Base-by-base conservation (phyloP, 1,139 yeast species). In the Chernovozyma sophiae-reginae region DNA sequence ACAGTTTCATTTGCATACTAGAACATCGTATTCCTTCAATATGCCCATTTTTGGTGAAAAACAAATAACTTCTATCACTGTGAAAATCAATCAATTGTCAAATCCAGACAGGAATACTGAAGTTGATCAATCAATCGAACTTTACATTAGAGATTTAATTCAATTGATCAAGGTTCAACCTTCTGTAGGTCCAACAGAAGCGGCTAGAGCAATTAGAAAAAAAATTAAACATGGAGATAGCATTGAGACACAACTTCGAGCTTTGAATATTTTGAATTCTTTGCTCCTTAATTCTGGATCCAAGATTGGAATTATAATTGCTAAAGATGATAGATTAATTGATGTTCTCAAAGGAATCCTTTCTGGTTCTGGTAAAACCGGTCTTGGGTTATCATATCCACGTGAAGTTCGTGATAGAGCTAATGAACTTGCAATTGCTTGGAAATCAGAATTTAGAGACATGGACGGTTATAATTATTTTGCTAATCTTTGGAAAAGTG, bases 151-250 rank as follows among this genome's bases (percentile, higher is more conserved):
- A 4, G 72, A 66, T 39, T 55, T 70, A 27, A 47, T 70, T 22
- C 62, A 67, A 19, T 53, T 70, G 40, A 68, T 70, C 42, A 56
- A 60, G 40, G 48, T 68, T 30, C 76, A 69, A 51, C 60, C 62
- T 0, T 32, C 49, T 11, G 42, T 55, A 16, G 72, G 94, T 1
- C 78, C 87, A 2, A 63, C 70, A 10, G 97, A 90, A 58, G 94
- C 95, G 1, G 97, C 97, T 0, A 69, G 97, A 36, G 95, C 96
- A 1, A 67, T 92, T 27, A 73, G 98, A 37, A 92, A 92, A 65
- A 79, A 81, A 54, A 67, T 92, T 55, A 92, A 92, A 62, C 85
- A 92, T 55, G 97, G 97, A n/a, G 58, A 55, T 18, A 50, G 67
- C 1, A 55, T 61, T 2, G 66, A 66, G 23, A 81, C 79, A 43